Percentiles rank a stretch among this genome's conserved stretches.
Evolutionary conservation across 2,329 filamentous ascomycete genomes (phyloP).

Genomic region (Domatiomyces globalis): DNA sequence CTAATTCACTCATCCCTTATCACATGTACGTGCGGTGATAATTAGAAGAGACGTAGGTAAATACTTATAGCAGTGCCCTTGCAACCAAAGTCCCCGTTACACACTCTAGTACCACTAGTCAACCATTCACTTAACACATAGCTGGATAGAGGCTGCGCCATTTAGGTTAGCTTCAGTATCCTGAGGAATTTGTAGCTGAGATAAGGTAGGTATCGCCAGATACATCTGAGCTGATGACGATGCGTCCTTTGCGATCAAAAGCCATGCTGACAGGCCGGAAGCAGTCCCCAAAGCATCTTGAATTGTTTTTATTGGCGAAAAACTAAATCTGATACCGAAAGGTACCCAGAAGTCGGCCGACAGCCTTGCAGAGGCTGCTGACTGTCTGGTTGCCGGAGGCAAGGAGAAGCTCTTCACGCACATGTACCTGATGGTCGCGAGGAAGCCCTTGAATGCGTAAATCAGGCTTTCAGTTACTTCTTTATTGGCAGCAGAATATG

Average conservation of each 20-base stretch:
- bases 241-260: constrained; percentile 21
- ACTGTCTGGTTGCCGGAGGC: constrained; percentile 75
- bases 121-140: no score
- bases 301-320: constrained; percentile 20
- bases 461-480: not conserved
- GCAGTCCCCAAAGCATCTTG: constrained; percentile 20
- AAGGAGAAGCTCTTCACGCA: constrained; percentile 89
- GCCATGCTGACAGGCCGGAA: constrained; percentile 24
- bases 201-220: constrained; percentile 22
- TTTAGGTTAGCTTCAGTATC: not conserved
- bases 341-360: constrained; percentile 76
- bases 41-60: no score
- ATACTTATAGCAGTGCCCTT: no score
- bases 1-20: no score
- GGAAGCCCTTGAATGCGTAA: constrained; percentile 48
- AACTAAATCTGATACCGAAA: constrained; percentile 57
- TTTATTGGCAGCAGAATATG: not conserved
- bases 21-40: no score
- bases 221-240: constrained; percentile 23
- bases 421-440: constrained; percentile 93
- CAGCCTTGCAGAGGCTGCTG: constrained; percentile 59
- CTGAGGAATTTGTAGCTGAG: not conserved
- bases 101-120: no score
- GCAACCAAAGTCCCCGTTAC: no score
- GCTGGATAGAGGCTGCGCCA: not conserved